These are phyloP conservation scores for Xylaria castorea DNA, from an alignment of 495 filamentous ascomycete genomes.

Conservation along the genomic window DNA sequence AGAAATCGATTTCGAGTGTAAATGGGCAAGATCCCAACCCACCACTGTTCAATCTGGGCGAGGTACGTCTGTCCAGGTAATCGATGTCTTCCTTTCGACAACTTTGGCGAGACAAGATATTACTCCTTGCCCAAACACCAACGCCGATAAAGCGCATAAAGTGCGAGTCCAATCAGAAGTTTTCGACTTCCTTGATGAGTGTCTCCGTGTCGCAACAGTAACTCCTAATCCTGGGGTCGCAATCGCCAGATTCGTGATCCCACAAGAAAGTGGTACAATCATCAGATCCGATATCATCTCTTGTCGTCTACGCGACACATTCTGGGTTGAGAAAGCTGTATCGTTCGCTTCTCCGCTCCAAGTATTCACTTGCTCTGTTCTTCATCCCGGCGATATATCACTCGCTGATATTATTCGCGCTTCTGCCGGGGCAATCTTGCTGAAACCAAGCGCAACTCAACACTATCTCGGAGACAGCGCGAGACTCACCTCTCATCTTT, in stretches of 20 bases:
- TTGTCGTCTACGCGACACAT: conserved; percentile 33
- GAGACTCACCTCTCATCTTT: background rate
- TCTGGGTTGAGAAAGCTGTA: conserved; percentile 27
- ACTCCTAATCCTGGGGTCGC: conserved; percentile 4
- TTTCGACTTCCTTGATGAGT: conserved; percentile 31
- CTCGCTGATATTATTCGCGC: conserved; percentile 30
- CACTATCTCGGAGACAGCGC: background rate
- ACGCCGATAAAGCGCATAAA: background rate
- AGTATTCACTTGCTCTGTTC: conserved; percentile 24
- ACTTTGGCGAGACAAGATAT: background rate
- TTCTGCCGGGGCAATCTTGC: conserved; percentile 34
- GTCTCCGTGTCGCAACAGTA: conserved; percentile 27
- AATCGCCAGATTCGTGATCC: conserved; percentile 33
- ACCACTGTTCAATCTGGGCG: conserved; percentile 13
- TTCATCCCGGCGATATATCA: conserved; percentile 22
- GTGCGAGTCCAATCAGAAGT: conserved; percentile 18
- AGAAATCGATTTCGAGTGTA: conserved; percentile 26
- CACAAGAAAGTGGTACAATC: conserved; percentile 30
- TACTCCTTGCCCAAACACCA: background rate
- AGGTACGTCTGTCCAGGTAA: conserved; percentile 10
- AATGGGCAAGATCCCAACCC: conserved; percentile 26
- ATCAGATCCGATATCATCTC: conserved; percentile 37
- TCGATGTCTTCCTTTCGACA: conserved; percentile 18
- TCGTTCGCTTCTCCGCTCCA: conserved; percentile 35
- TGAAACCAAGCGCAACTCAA: conserved; percentile 6